These are phyloP conservation scores for Acanthochlamys bracteata DNA, from an alignment of 106 monocot species.

Conservation along the genomic window DNA sequence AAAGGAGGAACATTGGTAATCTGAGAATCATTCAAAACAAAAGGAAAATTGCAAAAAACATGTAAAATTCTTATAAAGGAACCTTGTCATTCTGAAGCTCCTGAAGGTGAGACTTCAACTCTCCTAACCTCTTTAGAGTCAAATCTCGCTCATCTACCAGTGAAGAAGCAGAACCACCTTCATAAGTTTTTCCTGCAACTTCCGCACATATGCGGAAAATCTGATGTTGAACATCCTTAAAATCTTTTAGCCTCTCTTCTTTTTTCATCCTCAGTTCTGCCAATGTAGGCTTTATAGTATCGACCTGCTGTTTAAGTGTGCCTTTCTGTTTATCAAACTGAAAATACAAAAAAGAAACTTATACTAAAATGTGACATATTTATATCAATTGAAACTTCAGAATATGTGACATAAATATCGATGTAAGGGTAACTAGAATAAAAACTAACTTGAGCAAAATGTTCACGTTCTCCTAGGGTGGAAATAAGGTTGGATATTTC, in stretches of 20 bases:
- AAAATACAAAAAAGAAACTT: slow-evolving; percentile 2
- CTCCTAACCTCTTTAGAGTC: slow-evolving; percentile 51
- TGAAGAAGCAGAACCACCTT: slow-evolving; percentile 14
- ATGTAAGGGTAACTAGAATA: not conserved
- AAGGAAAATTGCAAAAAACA: not conserved
- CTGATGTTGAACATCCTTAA: slow-evolving; percentile 49
- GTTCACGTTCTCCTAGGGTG: slow-evolving; percentile 50
- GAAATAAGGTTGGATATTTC: slow-evolving; percentile 49
- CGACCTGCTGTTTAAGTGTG: slow-evolving; percentile 63
- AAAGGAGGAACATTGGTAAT: not conserved
- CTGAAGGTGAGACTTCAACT: slow-evolving; percentile 52
- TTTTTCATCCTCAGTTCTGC: slow-evolving; percentile 50
- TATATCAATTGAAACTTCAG: too few species aligned
- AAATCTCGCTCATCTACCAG: slow-evolving; percentile 59
- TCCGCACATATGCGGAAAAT: slow-evolving; percentile 46
- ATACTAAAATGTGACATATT: too few species aligned
- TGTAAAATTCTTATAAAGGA: not conserved
- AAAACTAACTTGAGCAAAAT: slow-evolving; percentile 34
- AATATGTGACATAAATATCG: too few species aligned
- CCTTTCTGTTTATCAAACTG: slow-evolving; percentile 47
- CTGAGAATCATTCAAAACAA: not conserved
- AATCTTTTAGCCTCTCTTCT: slow-evolving; percentile 53
- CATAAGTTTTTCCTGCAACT: slow-evolving; percentile 42
- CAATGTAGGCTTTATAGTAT: slow-evolving; percentile 40
- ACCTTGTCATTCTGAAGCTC: slow-evolving; percentile 91